These are phyloP conservation scores for Luffa acutangula DNA, from an alignment of 306 rosid species.

Conservation along the genomic window DNA sequence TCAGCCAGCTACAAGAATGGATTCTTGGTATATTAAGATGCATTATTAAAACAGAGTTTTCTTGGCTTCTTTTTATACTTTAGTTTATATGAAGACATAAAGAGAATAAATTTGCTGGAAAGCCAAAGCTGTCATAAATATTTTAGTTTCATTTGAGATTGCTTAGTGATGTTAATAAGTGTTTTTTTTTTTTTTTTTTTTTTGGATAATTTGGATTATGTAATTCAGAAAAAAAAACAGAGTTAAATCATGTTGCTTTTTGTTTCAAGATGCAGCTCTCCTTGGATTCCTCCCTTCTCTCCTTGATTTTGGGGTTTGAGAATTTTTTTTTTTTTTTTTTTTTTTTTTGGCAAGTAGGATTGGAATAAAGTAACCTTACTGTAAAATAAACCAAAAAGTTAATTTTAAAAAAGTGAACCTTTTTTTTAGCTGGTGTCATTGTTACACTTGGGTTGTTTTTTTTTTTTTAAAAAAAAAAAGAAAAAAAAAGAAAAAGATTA, in stretches of 20 bases:
- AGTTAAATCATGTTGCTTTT: background rate
- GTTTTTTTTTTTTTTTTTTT: background rate
- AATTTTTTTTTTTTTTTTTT: background rate
- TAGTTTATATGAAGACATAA: background rate
- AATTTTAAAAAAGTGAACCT: background rate
- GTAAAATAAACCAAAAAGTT: background rate
- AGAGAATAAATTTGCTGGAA: background rate
- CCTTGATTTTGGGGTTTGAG: constrained; percentile 11
- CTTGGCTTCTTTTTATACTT: background rate
- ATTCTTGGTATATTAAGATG: background rate
- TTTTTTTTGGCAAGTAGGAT: background rate
- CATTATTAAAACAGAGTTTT: background rate
- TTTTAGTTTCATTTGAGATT: background rate
- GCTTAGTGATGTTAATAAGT: constrained; percentile 1
- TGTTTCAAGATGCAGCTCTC: background rate
- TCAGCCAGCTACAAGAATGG: background rate
- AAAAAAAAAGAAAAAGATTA: too few species aligned
- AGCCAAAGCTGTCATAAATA: background rate
- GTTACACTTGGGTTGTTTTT: background rate
- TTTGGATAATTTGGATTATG: background rate
- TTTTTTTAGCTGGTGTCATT: background rate
- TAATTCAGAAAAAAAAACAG: background rate
- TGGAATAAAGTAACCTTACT: constrained; percentile 1
- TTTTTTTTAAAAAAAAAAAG: background rate
- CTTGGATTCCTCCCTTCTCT: background rate